Evolutionary conservation across 2,329 filamentous ascomycete genomes (phyloP).

Genomic region (Venturia aucupariae): DNA sequence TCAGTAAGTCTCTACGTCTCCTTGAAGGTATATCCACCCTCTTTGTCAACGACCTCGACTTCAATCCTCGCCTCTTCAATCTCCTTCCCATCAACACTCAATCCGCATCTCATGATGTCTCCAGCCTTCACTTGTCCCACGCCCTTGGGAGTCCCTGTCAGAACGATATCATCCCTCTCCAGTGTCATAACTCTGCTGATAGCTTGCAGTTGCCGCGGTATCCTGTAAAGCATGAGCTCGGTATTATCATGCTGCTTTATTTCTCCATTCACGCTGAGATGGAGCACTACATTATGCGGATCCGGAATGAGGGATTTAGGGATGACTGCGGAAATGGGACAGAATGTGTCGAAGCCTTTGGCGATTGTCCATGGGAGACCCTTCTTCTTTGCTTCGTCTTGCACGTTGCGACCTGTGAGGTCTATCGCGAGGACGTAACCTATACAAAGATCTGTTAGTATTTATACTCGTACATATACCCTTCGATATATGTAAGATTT

Average conservation of each 20-base stretch:
- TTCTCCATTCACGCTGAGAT: constrained; percentile 72
- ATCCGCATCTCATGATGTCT: constrained; percentile 76
- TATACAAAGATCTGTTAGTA: constrained; percentile 25
- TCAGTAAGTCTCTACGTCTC: constrained; percentile 32
- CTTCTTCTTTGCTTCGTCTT: constrained; percentile 95
- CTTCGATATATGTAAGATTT: not conserved
- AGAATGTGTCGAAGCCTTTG: constrained; percentile 97
- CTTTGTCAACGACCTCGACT: constrained; percentile 71
- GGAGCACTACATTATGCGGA: constrained; percentile 81
- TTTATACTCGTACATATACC: not conserved
- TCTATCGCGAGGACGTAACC: constrained; percentile 89
- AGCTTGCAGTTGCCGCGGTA: constrained; percentile 79
- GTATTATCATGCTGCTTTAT: constrained; percentile 78
- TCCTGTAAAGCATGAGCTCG: constrained; percentile 86
- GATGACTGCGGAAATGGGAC: constrained; percentile 76
- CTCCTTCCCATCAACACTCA: constrained; percentile 72
- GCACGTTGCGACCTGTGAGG: constrained; percentile 92
- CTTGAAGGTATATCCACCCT: constrained; percentile 64
- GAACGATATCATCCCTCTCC: constrained; percentile 80
- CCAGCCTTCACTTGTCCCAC: constrained; percentile 79
- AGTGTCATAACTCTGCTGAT: constrained; percentile 94
- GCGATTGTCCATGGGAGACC: constrained; percentile 92
- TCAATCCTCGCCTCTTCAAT: constrained; percentile 77
- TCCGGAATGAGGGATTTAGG: constrained; percentile 70
- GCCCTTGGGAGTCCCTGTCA: constrained; percentile 96